Conservation (phyloP, 2,329 filamentous ascomycete species). For the Phaeosphaeria sp. region DNA sequence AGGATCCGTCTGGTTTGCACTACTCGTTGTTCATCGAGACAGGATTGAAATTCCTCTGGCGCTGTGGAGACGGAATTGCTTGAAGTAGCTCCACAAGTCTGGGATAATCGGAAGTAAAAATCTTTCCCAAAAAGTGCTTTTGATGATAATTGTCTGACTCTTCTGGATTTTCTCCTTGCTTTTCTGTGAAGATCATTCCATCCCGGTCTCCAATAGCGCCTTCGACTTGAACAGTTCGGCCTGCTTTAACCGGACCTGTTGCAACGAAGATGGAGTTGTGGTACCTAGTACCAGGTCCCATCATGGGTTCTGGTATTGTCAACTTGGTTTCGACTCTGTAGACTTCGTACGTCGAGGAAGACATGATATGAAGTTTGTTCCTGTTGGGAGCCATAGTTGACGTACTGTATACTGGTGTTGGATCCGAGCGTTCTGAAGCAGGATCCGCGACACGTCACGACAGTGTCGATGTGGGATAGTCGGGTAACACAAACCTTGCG, state of each 20-base stretch:
- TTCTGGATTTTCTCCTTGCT: constrained; percentile 6
- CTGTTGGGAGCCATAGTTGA: no score
- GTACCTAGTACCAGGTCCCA: constrained; percentile 5
- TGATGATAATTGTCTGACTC: constrained; percentile 4
- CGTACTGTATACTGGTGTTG: no score
- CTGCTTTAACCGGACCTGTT: constrained; percentile 1
- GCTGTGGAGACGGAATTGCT: constrained; percentile 3
- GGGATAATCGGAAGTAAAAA: constrained; percentile 6
- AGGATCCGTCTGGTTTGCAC: constrained; percentile 4
- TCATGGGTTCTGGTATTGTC: constrained; percentile 9
- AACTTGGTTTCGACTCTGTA: constrained; percentile 5
- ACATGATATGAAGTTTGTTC: no score
- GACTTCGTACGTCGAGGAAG: neutral
- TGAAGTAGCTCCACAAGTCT: constrained; percentile 3
- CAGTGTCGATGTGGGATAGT: no score
- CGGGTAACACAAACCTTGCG: no score
- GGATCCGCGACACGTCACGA: no score
- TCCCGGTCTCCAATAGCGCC: neutral
- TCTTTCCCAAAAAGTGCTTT: constrained; percentile 6
- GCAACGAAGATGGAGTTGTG: constrained; percentile 9
- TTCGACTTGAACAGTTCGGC: constrained; percentile 4
- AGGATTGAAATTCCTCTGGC: constrained; percentile 6
- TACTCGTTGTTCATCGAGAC: constrained; percentile 5
- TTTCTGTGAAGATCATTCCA: constrained; percentile 6
- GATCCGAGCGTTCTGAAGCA: no score